A percentile compares a stretch with the other conserved stretches of the same genome.
phyloP scores from a whole-genome alignment of 2,329 filamentous ascomycete species.

The Orbilia blumenaviensis region DNA sequence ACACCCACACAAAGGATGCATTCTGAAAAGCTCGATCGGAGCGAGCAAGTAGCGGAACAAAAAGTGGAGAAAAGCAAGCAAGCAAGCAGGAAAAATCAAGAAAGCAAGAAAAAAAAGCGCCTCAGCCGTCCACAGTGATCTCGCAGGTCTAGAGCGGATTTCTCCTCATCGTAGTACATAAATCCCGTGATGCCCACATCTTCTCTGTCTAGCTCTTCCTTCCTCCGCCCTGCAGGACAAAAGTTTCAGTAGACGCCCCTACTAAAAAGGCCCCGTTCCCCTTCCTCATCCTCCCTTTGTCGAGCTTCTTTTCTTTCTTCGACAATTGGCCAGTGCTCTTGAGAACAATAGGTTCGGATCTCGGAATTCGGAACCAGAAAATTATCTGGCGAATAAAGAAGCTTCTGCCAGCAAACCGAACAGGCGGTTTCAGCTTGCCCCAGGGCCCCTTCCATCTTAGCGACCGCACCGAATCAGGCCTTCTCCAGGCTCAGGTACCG shows the following conservation, averaged over 20 bases:
- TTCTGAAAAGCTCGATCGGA: too few relatives aligned
- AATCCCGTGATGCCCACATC: conserved; percentile 28
- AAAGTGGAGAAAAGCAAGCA: neutral
- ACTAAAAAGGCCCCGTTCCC: neutral
- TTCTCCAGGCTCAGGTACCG: too few relatives aligned
- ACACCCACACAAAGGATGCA: too few relatives aligned
- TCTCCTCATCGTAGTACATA: conserved; percentile 41
- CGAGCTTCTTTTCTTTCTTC: neutral
- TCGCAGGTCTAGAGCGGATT: too few relatives aligned
- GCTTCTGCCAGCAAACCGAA: neutral
- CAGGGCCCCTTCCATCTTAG: neutral
- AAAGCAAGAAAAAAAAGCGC: conserved; percentile 3
- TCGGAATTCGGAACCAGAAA: neutral
- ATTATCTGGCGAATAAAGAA: neutral
- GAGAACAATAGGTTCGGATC: neutral
- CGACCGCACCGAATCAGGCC: neutral
- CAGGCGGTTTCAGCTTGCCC: conserved; percentile 17
- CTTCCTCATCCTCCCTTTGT: neutral
- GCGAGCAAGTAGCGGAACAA: neutral
- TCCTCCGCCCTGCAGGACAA: neutral
- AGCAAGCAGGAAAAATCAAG: conserved; percentile 1
- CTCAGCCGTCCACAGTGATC: neutral
- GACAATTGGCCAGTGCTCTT: neutral
- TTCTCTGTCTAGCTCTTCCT: neutral
- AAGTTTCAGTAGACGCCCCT: conserved; percentile 52